These are phyloP conservation scores for Boletus speciosus DNA, from an alignment of 768 basidiomycete species.

Conservation along the genomic window DNA sequence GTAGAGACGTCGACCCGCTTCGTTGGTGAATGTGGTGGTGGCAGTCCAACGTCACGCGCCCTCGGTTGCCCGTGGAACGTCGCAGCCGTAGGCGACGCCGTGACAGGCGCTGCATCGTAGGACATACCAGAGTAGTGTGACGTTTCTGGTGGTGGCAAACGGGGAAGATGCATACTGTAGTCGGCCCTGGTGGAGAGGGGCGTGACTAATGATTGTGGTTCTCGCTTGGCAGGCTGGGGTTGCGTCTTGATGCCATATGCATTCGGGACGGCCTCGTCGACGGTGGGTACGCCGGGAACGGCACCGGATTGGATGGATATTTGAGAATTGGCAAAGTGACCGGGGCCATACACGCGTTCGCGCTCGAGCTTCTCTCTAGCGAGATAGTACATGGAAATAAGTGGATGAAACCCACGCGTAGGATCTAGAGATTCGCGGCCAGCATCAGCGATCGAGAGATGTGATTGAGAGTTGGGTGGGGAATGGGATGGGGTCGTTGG, in stretches of 20 bases:
- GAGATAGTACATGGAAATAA: constrained; percentile 95
- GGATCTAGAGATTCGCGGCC: constrained; percentile 67
- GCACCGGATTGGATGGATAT: constrained; percentile 50
- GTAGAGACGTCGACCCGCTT: constrained; percentile 31
- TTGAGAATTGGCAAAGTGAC: constrained; percentile 92
- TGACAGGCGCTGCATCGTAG: constrained; percentile 53
- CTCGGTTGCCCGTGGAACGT: constrained; percentile 61
- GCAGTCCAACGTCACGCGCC: constrained; percentile 58
- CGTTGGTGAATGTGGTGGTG: constrained; percentile 30
- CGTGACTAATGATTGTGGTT: constrained; percentile 21
- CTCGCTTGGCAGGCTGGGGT: constrained; percentile 33
- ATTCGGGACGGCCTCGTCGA: constrained; percentile 20
- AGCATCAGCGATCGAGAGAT: constrained; percentile 47
- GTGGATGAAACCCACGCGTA: constrained; percentile 88
- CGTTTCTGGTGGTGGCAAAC: constrained; percentile 76
- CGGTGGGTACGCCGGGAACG: constrained; percentile 12
- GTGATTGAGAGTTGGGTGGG: constrained; percentile 57
- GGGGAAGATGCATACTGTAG: constrained; percentile 80
- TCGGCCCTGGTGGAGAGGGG: constrained; percentile 50
- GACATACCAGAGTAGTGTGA: constrained; percentile 81
- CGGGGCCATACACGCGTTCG: constrained; percentile 89
- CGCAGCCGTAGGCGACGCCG: constrained; percentile 56
- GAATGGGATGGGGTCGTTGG: constrained; percentile 55
- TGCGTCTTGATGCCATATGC: constrained; percentile 27
- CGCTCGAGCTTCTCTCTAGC: constrained; percentile 94